Conservation (phyloP, 75 land plant genomes). For the Adiantum capillusveneris region DNA sequence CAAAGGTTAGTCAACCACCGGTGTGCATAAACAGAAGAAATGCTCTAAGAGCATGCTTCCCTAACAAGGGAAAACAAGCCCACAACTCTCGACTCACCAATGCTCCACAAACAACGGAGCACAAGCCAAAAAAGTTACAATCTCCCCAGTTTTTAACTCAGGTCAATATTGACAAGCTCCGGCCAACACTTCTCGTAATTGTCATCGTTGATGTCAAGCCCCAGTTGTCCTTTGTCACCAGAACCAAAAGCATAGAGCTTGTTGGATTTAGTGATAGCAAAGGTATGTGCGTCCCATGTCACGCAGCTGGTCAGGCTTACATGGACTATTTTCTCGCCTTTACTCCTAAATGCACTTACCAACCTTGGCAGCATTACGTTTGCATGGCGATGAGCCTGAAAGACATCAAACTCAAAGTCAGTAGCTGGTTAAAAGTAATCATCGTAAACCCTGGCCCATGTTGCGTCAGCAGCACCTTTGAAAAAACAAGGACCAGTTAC, state of each 20-base stretch:
- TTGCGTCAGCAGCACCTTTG: not conserved
- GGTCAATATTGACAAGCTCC: constrained; percentile 66
- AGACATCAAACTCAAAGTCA: not conserved
- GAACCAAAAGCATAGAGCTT: constrained; percentile 83
- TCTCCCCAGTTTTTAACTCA: constrained; percentile 35
- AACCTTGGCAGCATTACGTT: constrained; percentile 62
- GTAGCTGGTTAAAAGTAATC: too few species aligned
- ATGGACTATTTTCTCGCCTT: constrained; percentile 59
- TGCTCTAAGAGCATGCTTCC: too few species aligned
- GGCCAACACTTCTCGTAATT: constrained; percentile 64
- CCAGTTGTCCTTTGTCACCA: constrained; percentile 89
- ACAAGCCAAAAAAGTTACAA: too few species aligned
- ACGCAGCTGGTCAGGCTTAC: constrained; percentile 82
- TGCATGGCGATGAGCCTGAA: constrained; percentile 55
- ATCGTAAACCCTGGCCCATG: not conserved
- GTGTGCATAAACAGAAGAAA: too few species aligned
- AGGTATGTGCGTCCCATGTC: constrained; percentile 89
- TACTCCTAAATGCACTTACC: constrained; percentile 54
- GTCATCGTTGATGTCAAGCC: constrained; percentile 43
- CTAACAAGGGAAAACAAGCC: too few species aligned
- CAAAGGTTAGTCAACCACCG: too few species aligned
- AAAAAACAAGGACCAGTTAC: too few species aligned
- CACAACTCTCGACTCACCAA: too few species aligned
- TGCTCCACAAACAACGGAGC: too few species aligned
- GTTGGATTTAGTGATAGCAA: constrained; percentile 75